phyloP scores from a whole-genome alignment of 2,329 filamentous ascomycete species.

The Fusarium concolor region DNA sequence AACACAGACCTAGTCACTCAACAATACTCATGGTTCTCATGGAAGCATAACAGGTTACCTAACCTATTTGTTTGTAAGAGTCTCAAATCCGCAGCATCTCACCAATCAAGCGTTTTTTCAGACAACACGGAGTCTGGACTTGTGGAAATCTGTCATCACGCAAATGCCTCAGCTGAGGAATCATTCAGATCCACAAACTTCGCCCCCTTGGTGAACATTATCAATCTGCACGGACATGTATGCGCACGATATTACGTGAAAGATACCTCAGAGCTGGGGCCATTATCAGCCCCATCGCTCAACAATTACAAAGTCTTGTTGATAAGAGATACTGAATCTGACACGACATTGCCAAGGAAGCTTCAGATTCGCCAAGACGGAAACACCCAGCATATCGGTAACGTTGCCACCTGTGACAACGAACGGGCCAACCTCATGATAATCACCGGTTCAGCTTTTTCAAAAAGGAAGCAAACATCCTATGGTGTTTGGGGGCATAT shows the following conservation, averaged over 20 bases:
- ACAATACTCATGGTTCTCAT: no score
- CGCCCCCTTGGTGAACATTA: constrained; percentile 68
- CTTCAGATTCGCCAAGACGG: not conserved
- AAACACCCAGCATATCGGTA: not conserved
- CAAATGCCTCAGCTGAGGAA: constrained; percentile 45
- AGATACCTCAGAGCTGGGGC: constrained; percentile 81
- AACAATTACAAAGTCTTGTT: constrained; percentile 53
- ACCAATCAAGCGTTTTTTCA: not conserved
- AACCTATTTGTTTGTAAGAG: no score
- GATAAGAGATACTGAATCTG: not conserved
- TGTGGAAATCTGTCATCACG: not conserved
- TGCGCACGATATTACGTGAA: constrained; percentile 79
- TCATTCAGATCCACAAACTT: constrained; percentile 66
- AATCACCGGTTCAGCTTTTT: not conserved
- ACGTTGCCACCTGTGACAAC: not conserved
- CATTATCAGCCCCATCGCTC: constrained; percentile 72
- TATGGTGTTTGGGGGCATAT: not conserved
- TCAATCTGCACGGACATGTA: constrained; percentile 73
- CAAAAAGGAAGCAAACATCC: not conserved
- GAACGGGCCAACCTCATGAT: constrained; percentile 1
- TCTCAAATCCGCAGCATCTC: no score
- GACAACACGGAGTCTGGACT: not conserved
- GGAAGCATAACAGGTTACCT: no score
- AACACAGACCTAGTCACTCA: no score
- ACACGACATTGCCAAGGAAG: not conserved